phyloP scores from a whole-genome alignment of 192 early-diverging fungal species.

The Phlyctochytrium arcticum region DNA sequence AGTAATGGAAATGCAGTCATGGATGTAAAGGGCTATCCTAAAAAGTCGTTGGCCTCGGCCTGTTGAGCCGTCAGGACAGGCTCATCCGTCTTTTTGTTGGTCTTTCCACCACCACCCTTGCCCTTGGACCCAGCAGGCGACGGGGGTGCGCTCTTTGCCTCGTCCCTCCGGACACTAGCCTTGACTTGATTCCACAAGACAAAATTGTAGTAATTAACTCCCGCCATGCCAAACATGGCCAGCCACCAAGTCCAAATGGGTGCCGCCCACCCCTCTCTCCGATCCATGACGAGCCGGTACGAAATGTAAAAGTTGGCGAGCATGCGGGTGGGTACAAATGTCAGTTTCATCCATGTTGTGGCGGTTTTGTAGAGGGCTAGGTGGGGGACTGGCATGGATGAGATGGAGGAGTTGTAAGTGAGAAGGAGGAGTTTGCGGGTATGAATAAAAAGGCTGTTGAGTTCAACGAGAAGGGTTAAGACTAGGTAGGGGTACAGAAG shows the following conservation, averaged over 20 bases:
- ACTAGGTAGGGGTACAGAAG: slow-evolving; percentile 10
- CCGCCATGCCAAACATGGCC: not conserved
- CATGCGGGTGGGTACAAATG: slow-evolving; percentile 3
- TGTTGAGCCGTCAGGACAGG: too few relatives aligned
- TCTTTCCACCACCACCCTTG: too few relatives aligned
- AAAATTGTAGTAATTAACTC: slow-evolving; percentile 4
- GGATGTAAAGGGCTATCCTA: too few relatives aligned
- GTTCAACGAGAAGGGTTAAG: slow-evolving; percentile 11
- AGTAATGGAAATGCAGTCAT: too few relatives aligned
- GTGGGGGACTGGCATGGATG: not conserved
- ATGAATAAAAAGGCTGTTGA: slow-evolving; percentile 18
- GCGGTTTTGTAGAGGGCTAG: not conserved
- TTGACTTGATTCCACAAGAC: slow-evolving; percentile 10
- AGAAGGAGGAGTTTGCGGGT: slow-evolving; percentile 4
- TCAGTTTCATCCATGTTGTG: not conserved
- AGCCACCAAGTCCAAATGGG: slow-evolving; percentile 10
- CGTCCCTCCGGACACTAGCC: not conserved
- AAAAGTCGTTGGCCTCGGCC: too few relatives aligned
- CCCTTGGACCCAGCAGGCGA: too few relatives aligned
- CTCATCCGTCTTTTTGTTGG: too few relatives aligned
- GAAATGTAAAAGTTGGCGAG: slow-evolving; percentile 6
- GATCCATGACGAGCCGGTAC: not conserved
- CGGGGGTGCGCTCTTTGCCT: too few relatives aligned
- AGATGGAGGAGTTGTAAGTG: not conserved
- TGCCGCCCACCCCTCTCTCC: not conserved